These are phyloP conservation scores for Capsella rubella DNA, from an alignment of 441 rosid genomes.

Conservation along the genomic window DNA sequence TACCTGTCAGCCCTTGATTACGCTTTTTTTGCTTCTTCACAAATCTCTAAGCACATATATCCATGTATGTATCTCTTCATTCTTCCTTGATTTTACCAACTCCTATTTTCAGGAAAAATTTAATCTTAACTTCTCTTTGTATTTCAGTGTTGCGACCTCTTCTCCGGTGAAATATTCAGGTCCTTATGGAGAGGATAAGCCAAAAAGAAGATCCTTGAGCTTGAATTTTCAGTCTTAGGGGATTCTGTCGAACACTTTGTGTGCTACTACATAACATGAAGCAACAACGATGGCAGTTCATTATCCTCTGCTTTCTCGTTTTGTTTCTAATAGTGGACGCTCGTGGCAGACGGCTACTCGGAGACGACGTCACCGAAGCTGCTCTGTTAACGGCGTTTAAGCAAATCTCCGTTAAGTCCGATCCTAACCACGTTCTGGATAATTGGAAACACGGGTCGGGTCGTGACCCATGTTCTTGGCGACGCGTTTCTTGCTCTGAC, in stretches of 20 bases:
- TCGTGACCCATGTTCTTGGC: slow-evolving; percentile 68
- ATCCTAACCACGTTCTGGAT: slow-evolving; percentile 57
- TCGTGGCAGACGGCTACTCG: slow-evolving; percentile 29
- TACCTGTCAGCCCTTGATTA: slow-evolving; percentile 39
- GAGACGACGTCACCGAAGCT: slow-evolving; percentile 47
- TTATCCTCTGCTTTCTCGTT: slow-evolving; percentile 33
- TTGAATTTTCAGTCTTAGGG: slow-evolving; percentile 38
- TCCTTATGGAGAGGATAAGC: slow-evolving; percentile 13
- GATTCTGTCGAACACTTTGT: slow-evolving; percentile 37
- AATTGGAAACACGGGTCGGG: slow-evolving; percentile 62
- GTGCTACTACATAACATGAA: slow-evolving; percentile 29
- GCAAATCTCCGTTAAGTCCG: slow-evolving; percentile 61
- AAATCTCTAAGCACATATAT: background rate
- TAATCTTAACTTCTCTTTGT: slow-evolving; percentile 11
- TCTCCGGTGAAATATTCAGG: slow-evolving; percentile 12
- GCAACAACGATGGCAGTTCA: slow-evolving; percentile 33
- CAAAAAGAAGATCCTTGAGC: slow-evolving; percentile 38
- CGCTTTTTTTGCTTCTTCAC: slow-evolving; percentile 31
- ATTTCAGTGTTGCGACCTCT: slow-evolving; percentile 40
- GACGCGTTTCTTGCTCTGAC: slow-evolving; percentile 68
- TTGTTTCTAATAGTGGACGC: slow-evolving; percentile 33
- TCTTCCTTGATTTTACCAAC: slow-evolving; percentile 23
- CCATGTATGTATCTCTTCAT: slow-evolving; percentile 5
- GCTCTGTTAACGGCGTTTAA: slow-evolving; percentile 63
- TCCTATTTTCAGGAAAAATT: background rate